phyloP scores from a whole-genome alignment of 306 rosid genomes.

The Vigna unguiculata region DNA sequence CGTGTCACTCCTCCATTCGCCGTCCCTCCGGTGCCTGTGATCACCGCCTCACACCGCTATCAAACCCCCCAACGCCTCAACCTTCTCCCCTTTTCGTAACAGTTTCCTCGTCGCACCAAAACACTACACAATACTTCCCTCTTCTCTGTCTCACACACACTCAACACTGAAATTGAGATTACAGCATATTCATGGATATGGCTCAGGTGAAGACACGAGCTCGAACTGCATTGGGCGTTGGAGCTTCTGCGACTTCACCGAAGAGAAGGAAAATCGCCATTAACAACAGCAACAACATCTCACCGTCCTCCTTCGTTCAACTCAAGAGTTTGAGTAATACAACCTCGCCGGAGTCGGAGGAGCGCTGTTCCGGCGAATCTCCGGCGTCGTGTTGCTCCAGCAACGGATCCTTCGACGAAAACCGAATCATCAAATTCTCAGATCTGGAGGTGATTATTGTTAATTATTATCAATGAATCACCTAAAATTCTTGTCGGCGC shows the following conservation, averaged over 20 bases:
- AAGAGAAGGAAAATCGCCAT: slow-evolving; percentile 53
- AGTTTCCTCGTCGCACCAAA: slow-evolving; percentile 40
- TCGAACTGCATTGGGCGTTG: slow-evolving; percentile 51
- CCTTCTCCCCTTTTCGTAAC: slow-evolving; percentile 35
- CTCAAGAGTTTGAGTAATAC: slow-evolving; percentile 36
- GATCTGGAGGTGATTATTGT: slow-evolving; percentile 67
- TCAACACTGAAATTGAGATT: slow-evolving; percentile 31
- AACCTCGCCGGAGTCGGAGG: slow-evolving; percentile 35
- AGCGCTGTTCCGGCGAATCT: slow-evolving; percentile 43
- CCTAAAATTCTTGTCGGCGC: not conserved
- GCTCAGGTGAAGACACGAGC: slow-evolving; percentile 55
- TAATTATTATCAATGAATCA: not conserved
- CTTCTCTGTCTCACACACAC: slow-evolving; percentile 10
- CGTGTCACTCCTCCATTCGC: slow-evolving; percentile 51
- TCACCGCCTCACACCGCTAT: slow-evolving; percentile 44
- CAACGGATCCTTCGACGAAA: slow-evolving; percentile 58
- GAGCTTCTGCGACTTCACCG: slow-evolving; percentile 22
- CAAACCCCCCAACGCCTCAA: slow-evolving; percentile 46
- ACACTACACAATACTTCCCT: not conserved
- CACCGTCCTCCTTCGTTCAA: slow-evolving; percentile 52
- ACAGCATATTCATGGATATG: slow-evolving; percentile 52
- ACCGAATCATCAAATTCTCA: slow-evolving; percentile 48
- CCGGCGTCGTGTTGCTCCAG: slow-evolving; percentile 67
- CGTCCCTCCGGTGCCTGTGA: slow-evolving; percentile 48
- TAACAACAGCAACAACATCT: not conserved